Conservation (phyloP, 768 basidiomycete species). For the Paxillus rubicundulus region DNA sequence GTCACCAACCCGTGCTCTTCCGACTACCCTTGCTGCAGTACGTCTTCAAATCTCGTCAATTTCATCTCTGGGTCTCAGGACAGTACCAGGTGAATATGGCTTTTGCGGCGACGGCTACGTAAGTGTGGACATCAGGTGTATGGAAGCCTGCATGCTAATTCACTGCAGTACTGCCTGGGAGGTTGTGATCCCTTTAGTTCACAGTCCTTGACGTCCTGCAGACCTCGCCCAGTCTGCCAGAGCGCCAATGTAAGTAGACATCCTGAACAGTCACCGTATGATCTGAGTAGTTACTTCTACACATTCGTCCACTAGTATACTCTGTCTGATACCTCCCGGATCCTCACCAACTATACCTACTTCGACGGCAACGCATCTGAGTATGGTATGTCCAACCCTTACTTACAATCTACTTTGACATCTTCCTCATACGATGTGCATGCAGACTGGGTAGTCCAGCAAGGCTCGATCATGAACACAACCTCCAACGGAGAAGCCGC, state of each 20-base stretch:
- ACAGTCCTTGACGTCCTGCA: constrained; percentile 59
- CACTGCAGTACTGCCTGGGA: constrained; percentile 68
- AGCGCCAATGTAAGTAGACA: constrained; percentile 47
- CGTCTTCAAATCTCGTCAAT: constrained; percentile 9
- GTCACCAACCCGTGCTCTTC: constrained; percentile 36
- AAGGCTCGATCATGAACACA: constrained; percentile 63
- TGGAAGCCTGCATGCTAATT: constrained; percentile 6
- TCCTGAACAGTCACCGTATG: not conserved
- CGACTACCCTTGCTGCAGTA: constrained; percentile 44
- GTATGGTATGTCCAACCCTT: constrained; percentile 45
- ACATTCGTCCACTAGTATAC: constrained; percentile 43
- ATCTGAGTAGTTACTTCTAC: not conserved
- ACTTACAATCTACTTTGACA: not conserved
- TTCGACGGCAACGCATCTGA: constrained; percentile 73
- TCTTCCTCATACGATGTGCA: not conserved
- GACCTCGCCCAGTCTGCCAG: constrained; percentile 70
- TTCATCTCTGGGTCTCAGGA: not conserved
- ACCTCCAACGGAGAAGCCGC: constrained; percentile 58
- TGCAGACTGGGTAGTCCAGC: constrained; percentile 69
- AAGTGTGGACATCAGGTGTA: constrained; percentile 8
- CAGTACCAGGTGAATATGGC: constrained; percentile 46
- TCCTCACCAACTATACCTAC: constrained; percentile 60
- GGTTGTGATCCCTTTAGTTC: constrained; percentile 85
- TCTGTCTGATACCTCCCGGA: constrained; percentile 62
- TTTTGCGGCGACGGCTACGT: constrained; percentile 49